These are phyloP conservation scores for Astragalus glycyphyllos DNA, from an alignment of 306 rosid genomes.

Conservation along the genomic window DNA sequence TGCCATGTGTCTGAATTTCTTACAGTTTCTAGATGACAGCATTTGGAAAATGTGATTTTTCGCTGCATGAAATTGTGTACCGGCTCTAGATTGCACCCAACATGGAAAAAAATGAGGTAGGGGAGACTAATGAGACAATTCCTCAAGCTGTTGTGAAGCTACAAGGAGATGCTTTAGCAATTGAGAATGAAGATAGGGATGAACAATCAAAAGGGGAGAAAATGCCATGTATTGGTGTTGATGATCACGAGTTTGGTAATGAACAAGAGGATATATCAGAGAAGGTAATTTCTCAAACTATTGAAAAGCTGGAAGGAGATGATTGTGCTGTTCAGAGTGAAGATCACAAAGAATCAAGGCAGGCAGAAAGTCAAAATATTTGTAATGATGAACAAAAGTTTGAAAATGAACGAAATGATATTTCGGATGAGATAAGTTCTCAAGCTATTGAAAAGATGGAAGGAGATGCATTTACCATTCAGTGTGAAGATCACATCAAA, in stretches of 20 bases:
- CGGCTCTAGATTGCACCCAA: slow-evolving; percentile 34
- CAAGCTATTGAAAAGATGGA: slow-evolving; percentile 42
- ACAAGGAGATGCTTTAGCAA: slow-evolving; percentile 40
- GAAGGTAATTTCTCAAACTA: slow-evolving; percentile 35
- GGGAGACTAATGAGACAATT: slow-evolving; percentile 40
- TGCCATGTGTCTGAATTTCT: slow-evolving; percentile 37
- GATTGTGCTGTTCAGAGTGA: slow-evolving; percentile 37
- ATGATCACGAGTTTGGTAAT: slow-evolving; percentile 14
- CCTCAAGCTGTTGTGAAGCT: slow-evolving; percentile 35
- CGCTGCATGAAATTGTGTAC: slow-evolving; percentile 33
- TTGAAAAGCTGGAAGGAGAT: slow-evolving; percentile 47
- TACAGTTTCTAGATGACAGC: slow-evolving; percentile 12
- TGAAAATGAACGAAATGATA: slow-evolving; percentile 35
- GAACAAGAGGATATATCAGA: slow-evolving; percentile 20
- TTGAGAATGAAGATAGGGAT: slow-evolving; percentile 41
- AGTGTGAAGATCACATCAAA: slow-evolving; percentile 40
- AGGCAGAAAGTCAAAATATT: slow-evolving; percentile 25
- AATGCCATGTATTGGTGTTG: slow-evolving; percentile 11
- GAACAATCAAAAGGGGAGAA: slow-evolving; percentile 27
- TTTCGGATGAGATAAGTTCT: slow-evolving; percentile 34
- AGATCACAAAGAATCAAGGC: slow-evolving; percentile 37
- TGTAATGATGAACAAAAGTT: slow-evolving; percentile 23
- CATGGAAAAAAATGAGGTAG: slow-evolving; percentile 53
- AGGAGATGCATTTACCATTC: slow-evolving; percentile 40
- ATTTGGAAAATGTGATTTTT: slow-evolving; percentile 31